Evolutionary conservation across 2,329 filamentous ascomycete genomes (phyloP), one percentile per base, ranked within the genome.

Genomic region (Coniella vitis): DNA sequence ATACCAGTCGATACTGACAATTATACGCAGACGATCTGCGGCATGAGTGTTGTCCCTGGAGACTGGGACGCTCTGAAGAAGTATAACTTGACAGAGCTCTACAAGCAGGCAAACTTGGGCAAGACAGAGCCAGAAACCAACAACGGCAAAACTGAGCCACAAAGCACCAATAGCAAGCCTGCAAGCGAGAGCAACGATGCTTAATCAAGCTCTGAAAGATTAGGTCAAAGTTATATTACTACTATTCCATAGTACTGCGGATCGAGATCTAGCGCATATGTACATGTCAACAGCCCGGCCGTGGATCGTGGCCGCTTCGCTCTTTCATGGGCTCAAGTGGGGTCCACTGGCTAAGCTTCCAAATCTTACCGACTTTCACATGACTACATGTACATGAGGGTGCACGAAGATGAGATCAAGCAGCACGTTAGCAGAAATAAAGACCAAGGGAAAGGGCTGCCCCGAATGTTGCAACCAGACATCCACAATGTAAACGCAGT

Each of bases 51-150:
- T 31, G 84, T 93, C 4, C 80, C 82, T 53, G 74, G 78, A 13
- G 80, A 87, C 60, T 93, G 84, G 74, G 84, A 89, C 43, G 71
- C 72, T 40, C 71, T 90, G 52, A 90, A 87, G 68, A 78, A 81
- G 56, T 91, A 83, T 68, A 93, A 93, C 63, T 66, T 94, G 35
- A 80, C 84, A 49, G 86, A 89, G 64, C 75, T 91, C 20, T 87
- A 86, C 61, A 71, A 71, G 49, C 55, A 63, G 25, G 63, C 62
- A 1, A 38, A 54, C 45, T 65, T 34, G 8, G 14, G 12, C 22
- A 45, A 38, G 8, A 38, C 25, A 5, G 25, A 29, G 25, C 25
- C 25, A 10, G 25, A 25, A 9, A 37, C 12, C 20, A 8, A 40
- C 4, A 21, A 52, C 42, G 48, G 43, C 16, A 51, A 54, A 10